Base-by-base conservation (phyloP, 169 alveolate species). In the Eimeria necatrix region DNA sequence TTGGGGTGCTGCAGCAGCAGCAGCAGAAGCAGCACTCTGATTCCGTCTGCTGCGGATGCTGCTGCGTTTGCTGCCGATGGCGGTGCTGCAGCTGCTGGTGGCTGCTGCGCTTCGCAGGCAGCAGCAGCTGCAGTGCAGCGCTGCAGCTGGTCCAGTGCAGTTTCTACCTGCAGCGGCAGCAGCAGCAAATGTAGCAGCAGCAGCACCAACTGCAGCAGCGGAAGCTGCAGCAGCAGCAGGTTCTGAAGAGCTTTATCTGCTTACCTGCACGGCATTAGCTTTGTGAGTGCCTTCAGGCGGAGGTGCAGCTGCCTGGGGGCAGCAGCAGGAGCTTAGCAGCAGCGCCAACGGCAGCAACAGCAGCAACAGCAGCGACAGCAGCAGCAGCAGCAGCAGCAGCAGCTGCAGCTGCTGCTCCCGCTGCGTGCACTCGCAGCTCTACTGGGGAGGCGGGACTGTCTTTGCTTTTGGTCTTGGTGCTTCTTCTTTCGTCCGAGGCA, bases 371-470 rank as follows among this genome's bases (percentile, higher is more conserved):
- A 60, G 2, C 73, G n/a, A 16, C 78, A 68, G 76, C 59, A 73
- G 32, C 91, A 83, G 91, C 91, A 22, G 10, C 76, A 48, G 78
- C 78, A 52, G 41, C 78, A 83, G 41, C 73, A 83, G 78, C 89
- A 59, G 49, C 78, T 53, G 78, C 91, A 56, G 91, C 91, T n/a
- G 88, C 59, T 53, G 91, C 91, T 26, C 56, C 78, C 61, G 91
- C 32, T 83, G 91, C 59, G 68, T 26, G 24, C 91, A 83, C 78
- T 83, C 91, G 7, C 91, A 83, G 78, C 32, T 83, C 24, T 83
- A 83, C 76, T 83, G 91, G 91, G 41, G 91, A 4, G 76, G 91
- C 2, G 76, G 76, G 22, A 83, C 91, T 2, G 74, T 83, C 46
- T 83, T 83, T 83, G 91, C 60, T 22, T 52, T 83, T 32, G 91